Base-by-base conservation (phyloP, 345 rosid species). In the Lepidium didymum region DNA sequence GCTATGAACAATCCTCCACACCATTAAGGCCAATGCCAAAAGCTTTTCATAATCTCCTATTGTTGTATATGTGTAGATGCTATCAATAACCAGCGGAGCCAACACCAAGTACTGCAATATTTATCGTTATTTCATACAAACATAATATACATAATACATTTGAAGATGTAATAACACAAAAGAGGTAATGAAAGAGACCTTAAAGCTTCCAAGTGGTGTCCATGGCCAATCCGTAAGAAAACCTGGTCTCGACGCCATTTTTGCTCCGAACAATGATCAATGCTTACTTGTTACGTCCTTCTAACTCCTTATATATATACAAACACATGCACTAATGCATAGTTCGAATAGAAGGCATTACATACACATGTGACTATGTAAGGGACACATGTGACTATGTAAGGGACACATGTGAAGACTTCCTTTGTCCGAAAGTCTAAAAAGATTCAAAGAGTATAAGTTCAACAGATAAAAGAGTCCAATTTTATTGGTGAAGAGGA, bases 1-100 rank as follows among this genome's bases (percentile, higher is more conserved):
- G 59, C 83, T 79, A 59, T 87, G 90, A 57, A 87, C 56, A 25
- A 82, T 53, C 53, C 90, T 61, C 41, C 61, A 36, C n/a, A 85
- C 43, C n/a, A 75, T 7, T 12, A 49, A 38, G 0, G 79, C 79
- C 56, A 82, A 55, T 4, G 78, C 0, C 19, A 79, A 45, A 60
- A 81, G 82, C 29, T 79, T 78, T 45, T 81, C 80, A 6, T 62
- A 45, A 19, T 61, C 74, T 23, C 50, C 68, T 2, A 6, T 44
- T 1, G 63, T 46, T 0, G 34, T 29, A 44, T 58, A 75, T 16
- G 80, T 57, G 78, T 81, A 80, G 5, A 70, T 74, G 72, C 70
- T 77, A 45, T 80, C 82, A 10, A 56, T 74, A 43, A 72, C 80
- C 81, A 85, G 76, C 7, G 91, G 91, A 0, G 79, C 82, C 78